Evolutionary conservation across 192 early-diverging fungal species (phyloP), one percentile per base, ranked within the genome.

Genomic region (Geranomyces variabilis): DNA sequence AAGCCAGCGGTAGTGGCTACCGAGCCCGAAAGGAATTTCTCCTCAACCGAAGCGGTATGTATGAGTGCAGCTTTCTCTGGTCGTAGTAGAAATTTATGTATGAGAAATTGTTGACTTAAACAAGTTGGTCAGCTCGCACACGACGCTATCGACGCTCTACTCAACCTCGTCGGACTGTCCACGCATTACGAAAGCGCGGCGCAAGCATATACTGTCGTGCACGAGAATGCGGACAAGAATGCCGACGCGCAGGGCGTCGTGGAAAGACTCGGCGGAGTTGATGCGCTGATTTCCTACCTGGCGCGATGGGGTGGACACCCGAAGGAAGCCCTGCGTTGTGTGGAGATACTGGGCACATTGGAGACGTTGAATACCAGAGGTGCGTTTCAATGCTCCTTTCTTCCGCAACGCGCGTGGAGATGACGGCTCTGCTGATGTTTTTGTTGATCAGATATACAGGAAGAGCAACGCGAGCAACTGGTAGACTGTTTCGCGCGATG

Each of bases 401-500:
- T n/a, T n/a, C 10, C 19, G 19, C 19, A 19, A 13, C 19, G 46
- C 19, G 12, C 46, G 46, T 13, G 46, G 10, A 10, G 12, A n/a
- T n/a, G n/a, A n/a, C n/a, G n/a, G 29, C 66, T 19, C 15, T n/a
- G 48, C 29, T n/a, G 26, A 61, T 44, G 22, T 26, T 1, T 26
- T 12, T 10, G 19, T 3, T 41, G 6, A 19, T 19, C 43, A 70
- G 55, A 59, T 34, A 30, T 70, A 17, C 33, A 60, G 12, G 68
- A 61, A 21, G 17, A 57, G 24, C 68, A 70, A 22, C 1, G 21
- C 9, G 43, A 43, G 30, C 55, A 46, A 10, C 34, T 70, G 30
- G 68, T 60, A 7, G 68, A 58, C 30, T 60, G 68, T 34, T 70
- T 70, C 28, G 68, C 58, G 22, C 19, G 17, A n/a, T 70, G 68